Base-by-base conservation (phyloP, 225 moss, liverwort and hornwort genomes). In the Asterella californica region DNA sequence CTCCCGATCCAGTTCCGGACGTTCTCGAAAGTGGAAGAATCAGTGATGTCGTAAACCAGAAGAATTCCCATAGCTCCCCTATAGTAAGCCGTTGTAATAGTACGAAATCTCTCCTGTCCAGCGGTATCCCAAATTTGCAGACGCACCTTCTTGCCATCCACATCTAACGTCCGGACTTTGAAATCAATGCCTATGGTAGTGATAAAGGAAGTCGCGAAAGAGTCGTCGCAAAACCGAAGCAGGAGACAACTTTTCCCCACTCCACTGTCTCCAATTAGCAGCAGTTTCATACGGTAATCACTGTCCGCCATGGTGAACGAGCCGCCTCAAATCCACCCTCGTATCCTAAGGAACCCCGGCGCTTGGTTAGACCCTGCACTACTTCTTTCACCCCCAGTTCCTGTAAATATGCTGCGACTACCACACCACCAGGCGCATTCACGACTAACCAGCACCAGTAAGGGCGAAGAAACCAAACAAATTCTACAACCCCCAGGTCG, bases 101-200 rank as follows among this genome's bases (percentile, higher is more conserved):
- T 84, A 29, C 87, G 87, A 78, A 87, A 87, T 27, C 87, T 79
- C 75, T 87, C 87, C 74, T 87, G 87, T 42, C 87, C 87, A 2
- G 87, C 87, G 15, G 87, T 87, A 61, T 87, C 87, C 87, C 87
- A 87, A 36, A 87, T 87, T 79, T 87, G 87, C 38, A 87, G 52
- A 33, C 87, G 72, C 30, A 87, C 80, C 72, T 80, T 87, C 77
- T 82, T 87, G 32, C 84, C 87, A 33, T 87, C 87, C 15, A 87
- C 79, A 42, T 87, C 84, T 67, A 87, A 84, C 18, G 87, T 87
- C 67, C 84, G 84, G 49, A 87, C 84, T 29, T 87, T 84, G 78
- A 87, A 87, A 18, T 87, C 87, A 48, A 87, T 87, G 12, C 87
- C 87, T 79, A 87, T 84, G 1, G 84, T 87, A 45, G 87, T 82